Evolutionary conservation across 495 filamentous ascomycete genomes (phyloP).

Genomic region (Cairneyella variabilis): DNA sequence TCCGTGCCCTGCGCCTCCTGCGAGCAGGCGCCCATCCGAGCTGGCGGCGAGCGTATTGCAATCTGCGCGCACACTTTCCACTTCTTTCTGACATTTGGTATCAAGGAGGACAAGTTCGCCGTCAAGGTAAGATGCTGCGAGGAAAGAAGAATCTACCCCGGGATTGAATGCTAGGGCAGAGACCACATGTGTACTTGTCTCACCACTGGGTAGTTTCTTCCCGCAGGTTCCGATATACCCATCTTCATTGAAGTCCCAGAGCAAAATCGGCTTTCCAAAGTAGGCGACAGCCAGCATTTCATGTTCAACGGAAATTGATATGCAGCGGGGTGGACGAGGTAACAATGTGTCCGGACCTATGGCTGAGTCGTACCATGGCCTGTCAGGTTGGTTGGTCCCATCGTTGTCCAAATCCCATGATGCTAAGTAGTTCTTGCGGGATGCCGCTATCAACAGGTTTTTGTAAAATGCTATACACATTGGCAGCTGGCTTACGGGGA

Average conservation of each 20-base stretch:
- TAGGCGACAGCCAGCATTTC: conserved; percentile 25
- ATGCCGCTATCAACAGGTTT: conserved; percentile 20
- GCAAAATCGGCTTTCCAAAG: conserved; percentile 18
- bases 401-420: conserved; percentile 24
- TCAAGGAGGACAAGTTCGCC: conserved; percentile 30
- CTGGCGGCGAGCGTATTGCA: conserved; percentile 21
- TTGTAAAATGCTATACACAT: conserved; percentile 18
- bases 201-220: conserved; percentile 19
- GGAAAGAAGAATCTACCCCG: conserved; percentile 25
- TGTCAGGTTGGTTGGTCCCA: conserved; percentile 3
- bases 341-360: conserved; percentile 1
- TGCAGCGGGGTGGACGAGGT: conserved; percentile 8
- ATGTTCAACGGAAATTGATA: conserved; percentile 17
- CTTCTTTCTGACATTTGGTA: conserved; percentile 18
- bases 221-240: conserved; percentile 28
- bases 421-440: conserved; percentile 12
- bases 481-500: conserved; percentile 4
- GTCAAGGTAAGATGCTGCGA: conserved; percentile 30
- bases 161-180: conserved; percentile 32
- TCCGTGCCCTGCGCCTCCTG: conserved; percentile 23
- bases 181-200: conserved; percentile 23
- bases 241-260: conserved; percentile 30
- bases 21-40: conserved; percentile 31
- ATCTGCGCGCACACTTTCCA: conserved; percentile 13
- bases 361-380: conserved; percentile 15